Evolutionary conservation across 106 monocot species (phyloP).

Genomic region (Posidonia australis): DNA sequence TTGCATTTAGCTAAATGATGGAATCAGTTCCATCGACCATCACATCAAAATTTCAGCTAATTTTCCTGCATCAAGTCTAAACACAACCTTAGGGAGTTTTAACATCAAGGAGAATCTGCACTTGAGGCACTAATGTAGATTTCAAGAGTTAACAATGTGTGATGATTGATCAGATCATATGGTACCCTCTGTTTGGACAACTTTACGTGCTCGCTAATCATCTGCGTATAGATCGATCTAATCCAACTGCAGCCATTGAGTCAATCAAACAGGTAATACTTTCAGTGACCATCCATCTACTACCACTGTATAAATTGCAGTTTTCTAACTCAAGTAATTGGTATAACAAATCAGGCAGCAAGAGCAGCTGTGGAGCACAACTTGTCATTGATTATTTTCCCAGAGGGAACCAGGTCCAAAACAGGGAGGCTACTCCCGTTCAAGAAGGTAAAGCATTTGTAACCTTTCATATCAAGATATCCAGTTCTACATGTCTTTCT

Average conservation of each 20-base stretch:
- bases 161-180: conserved; percentile 39
- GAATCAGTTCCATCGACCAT: too few relatives aligned
- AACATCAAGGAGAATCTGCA: too few relatives aligned
- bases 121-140: too few relatives aligned
- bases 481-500: too few relatives aligned
- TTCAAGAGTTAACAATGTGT: neutral
- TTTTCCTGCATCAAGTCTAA: too few relatives aligned
- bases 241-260: conserved; percentile 42
- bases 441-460: conserved; percentile 38
- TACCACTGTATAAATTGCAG: neutral
- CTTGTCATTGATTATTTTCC: conserved; percentile 60
- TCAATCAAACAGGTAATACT: conserved; percentile 40
- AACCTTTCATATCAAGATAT: neutral
- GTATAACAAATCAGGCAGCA: conserved; percentile 25
- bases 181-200: conserved; percentile 65
- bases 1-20: too few relatives aligned
- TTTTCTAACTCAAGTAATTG: too few relatives aligned
- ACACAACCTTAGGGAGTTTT: too few relatives aligned
- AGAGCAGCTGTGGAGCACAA: conserved; percentile 32
- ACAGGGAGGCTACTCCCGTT: conserved; percentile 57
- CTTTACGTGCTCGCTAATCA: conserved; percentile 64
- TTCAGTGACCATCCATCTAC: neutral
- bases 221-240: conserved; percentile 63
- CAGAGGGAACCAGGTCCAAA: conserved; percentile 54
- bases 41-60: too few relatives aligned